phyloP scores from a whole-genome alignment of 1,139 yeast genomes.

The Spathaspora sp. region DNA sequence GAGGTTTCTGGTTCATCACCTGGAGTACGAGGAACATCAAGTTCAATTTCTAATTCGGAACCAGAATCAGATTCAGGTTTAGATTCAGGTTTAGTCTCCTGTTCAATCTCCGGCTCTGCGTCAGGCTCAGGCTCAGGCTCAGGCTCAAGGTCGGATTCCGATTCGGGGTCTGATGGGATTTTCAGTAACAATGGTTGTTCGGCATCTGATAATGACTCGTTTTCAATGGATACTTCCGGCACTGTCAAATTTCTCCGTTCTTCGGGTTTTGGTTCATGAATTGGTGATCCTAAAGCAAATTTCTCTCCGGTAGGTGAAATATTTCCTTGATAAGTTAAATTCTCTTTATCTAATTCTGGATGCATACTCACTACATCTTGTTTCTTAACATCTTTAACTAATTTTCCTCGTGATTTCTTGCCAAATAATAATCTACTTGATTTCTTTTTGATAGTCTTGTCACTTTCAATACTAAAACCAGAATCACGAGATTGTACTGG shows the following conservation, averaged over 20 bases:
- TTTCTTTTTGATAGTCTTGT: constrained; percentile 25
- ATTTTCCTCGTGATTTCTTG: constrained; percentile 11
- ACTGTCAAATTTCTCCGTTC: background rate
- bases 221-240: background rate
- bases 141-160: background rate
- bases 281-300: no score
- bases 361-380: background rate
- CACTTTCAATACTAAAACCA: constrained; percentile 28
- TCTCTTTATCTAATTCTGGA: constrained; percentile 2
- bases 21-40: no score
- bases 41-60: constrained; percentile 8
- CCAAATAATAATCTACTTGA: constrained; percentile 12
- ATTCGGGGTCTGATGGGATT: background rate
- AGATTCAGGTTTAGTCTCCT: background rate
- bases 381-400: constrained; percentile 8
- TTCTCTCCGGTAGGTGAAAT: background rate
- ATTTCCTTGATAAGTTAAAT: constrained; percentile 1
- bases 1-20: no score
- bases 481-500: constrained; percentile 15
- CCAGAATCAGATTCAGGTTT: background rate
- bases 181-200: background rate
- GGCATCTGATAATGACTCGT: background rate
- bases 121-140: background rate
- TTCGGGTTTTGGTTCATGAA: background rate
- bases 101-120: background rate